Conservation (phyloP, 257 asterid species). For the Solanum pinnatisectum region DNA sequence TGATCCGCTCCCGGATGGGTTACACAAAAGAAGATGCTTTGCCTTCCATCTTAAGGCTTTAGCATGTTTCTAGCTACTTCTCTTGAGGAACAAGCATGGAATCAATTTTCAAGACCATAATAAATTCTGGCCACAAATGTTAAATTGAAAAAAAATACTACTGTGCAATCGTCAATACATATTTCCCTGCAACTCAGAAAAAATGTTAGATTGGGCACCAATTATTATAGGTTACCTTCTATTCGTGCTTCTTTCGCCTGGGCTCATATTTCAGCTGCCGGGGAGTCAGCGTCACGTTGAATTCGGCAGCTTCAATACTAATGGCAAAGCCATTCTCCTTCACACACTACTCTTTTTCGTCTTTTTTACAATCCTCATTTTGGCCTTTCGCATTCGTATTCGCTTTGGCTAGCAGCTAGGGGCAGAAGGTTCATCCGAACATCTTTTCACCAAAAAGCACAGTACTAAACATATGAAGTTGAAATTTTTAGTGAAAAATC, state of each 20-base stretch:
- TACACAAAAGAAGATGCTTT: not conserved
- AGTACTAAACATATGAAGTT: not conserved
- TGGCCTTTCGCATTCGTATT: slow-evolving; percentile 37
- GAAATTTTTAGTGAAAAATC: not conserved
- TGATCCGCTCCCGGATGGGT: not conserved
- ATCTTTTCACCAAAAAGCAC: too few relatives aligned
- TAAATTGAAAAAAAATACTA: not conserved
- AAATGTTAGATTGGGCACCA: slow-evolving; percentile 54
- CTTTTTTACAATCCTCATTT: slow-evolving; percentile 36
- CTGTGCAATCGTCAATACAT: not conserved
- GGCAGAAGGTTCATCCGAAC: not conserved
- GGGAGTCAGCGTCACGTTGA: slow-evolving; percentile 34
- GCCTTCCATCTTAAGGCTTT: not conserved
- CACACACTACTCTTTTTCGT: slow-evolving; percentile 45
- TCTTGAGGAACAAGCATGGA: not conserved
- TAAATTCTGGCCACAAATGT: not conserved
- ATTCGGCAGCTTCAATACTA: slow-evolving; percentile 47
- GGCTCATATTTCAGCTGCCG: slow-evolving; percentile 45
- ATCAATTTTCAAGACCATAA: not conserved
- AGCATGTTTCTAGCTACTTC: not conserved
- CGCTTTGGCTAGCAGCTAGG: not conserved
- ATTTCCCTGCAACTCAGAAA: not conserved
- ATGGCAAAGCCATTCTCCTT: slow-evolving; percentile 37
- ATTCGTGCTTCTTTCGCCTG: slow-evolving; percentile 46
- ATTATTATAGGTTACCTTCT: slow-evolving; percentile 35